Evolutionary conservation across 495 filamentous ascomycete genomes (phyloP), one percentile per base, ranked within the genome.

Genomic region (Monascus purpureus): DNA sequence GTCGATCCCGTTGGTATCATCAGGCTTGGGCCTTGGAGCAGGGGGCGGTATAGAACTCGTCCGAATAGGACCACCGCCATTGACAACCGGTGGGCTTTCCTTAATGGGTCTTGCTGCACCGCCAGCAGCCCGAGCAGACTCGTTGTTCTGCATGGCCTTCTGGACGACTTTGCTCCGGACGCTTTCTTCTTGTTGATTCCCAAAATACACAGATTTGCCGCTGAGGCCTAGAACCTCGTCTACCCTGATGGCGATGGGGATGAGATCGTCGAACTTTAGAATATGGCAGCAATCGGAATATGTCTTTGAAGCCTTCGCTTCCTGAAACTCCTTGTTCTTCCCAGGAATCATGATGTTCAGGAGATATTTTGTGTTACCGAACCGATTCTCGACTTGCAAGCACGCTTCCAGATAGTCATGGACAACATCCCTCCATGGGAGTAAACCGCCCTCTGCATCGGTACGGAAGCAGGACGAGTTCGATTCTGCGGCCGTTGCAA

Each of bases 351-450:
- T 59, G 43, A 92, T 82, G 17, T 67, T 66, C n/a, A 96, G 68
- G 13, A 83, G 57, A 46, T 76, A 96, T 48, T 96, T 96, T 5
- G 86, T 93, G 55, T 96, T 97, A 22, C 79, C 74, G 40, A 80
- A 77, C 35, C 78, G 76, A 47, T 96, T 95, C 46, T 88, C 77
- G 24, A 78, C 70, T 32, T 78, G 74, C 35, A 96, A 54, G 13
- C 75, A 71, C 14, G 60, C 68, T 35, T 67, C 61, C 29, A 95
- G 37, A 46, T 93, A 94, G 33, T 75, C 67, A 37, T 70, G 57
- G 2, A 80, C 82, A 2, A 90, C 71, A 13, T 85, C 77, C 24
- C 56, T 48, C 87, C 87, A 96, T 0, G 68, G 61, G 7, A 67
- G 56, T 11, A 77, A 44, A 2, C 78, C 77, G 1, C 80, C 81